Conservation (phyloP, 768 basidiomycete species). For the Paxillus involutus region DNA sequence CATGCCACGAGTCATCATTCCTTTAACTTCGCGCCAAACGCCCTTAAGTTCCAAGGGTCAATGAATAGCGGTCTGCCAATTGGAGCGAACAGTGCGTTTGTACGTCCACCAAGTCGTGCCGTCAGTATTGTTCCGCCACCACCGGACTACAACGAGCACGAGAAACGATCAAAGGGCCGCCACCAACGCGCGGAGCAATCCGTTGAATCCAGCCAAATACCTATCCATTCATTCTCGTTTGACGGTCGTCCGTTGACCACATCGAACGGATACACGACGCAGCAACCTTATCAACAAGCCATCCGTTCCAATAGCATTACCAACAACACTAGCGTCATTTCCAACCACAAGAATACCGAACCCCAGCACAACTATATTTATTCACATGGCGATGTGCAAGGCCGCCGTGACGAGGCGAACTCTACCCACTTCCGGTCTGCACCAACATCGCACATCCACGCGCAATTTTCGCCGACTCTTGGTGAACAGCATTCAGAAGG, state of each 20-base stretch:
- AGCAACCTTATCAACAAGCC: constrained; percentile 13
- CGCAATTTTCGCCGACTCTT: constrained; percentile 12
- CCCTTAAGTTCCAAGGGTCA: constrained; percentile 1
- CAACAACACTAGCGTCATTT: constrained; percentile 20
- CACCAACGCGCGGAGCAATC: constrained; percentile 9
- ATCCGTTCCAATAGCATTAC: constrained; percentile 24
- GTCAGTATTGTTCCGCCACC: constrained; percentile 31
- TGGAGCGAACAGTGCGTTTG: constrained; percentile 4
- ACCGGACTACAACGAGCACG: constrained; percentile 17
- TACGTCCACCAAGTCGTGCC: constrained; percentile 29
- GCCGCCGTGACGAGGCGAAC: constrained; percentile 2
- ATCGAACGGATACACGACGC: constrained; percentile 2
- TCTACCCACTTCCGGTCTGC: constrained; percentile 7
- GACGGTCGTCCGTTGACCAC: constrained; percentile 7
- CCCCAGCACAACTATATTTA: constrained; percentile 22
- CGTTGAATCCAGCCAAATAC: constrained; percentile 1
- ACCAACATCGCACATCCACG: constrained; percentile 11
- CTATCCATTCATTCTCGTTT: constrained; percentile 1
- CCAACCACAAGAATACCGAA: constrained; percentile 11
- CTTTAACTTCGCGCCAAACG: constrained; percentile 3
- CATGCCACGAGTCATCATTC: constrained; percentile 23
- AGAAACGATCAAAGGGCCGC: constrained; percentile 12
- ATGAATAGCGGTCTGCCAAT: background rate
- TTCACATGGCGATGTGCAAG: constrained; percentile 18
- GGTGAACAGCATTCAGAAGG: constrained; percentile 24